These are phyloP conservation scores for Bombardia bombarda DNA, from an alignment of 495 filamentous ascomycete genomes.

Conservation along the genomic window DNA sequence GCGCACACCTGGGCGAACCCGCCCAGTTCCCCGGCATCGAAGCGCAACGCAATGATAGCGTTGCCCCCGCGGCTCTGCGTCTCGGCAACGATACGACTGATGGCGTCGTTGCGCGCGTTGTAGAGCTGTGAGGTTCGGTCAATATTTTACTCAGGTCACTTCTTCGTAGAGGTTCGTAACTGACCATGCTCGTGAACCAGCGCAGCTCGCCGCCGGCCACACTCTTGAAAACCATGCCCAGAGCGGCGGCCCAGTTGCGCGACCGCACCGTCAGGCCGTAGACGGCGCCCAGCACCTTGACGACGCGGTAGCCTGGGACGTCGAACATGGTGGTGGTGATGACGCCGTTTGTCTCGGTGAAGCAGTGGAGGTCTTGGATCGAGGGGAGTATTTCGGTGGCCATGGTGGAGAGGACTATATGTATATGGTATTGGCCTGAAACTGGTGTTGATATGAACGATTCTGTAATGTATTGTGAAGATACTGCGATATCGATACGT, in stretches of 20 bases:
- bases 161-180: too few species aligned
- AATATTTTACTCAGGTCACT: background rate
- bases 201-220: conserved; percentile 49
- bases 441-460: too few species aligned
- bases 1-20: conserved; percentile 51
- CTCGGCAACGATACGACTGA: conserved; percentile 46
- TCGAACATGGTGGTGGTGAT: conserved; percentile 47
- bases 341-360: conserved; percentile 52
- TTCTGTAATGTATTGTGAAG: too few species aligned
- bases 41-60: conserved; percentile 49
- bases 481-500: too few species aligned
- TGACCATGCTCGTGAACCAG: conserved; percentile 45
- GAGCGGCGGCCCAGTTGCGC: conserved; percentile 38
- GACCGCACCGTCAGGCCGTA: conserved; percentile 53
- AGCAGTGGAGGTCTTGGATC: conserved; percentile 42
- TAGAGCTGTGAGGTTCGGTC: conserved; percentile 34
- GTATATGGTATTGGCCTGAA: too few species aligned
- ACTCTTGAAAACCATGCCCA: conserved; percentile 42
- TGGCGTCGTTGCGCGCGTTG: conserved; percentile 46
- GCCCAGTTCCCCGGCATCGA: conserved; percentile 42
- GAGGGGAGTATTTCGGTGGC: conserved; percentile 23
- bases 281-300: conserved; percentile 47
- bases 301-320: conserved; percentile 50
- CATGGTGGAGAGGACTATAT: background rate
- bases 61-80: conserved; percentile 51